Evolutionary conservation across 805 yeast species (phyloP), one percentile per base, ranked within the genome.

Genomic region (Candida montana): DNA sequence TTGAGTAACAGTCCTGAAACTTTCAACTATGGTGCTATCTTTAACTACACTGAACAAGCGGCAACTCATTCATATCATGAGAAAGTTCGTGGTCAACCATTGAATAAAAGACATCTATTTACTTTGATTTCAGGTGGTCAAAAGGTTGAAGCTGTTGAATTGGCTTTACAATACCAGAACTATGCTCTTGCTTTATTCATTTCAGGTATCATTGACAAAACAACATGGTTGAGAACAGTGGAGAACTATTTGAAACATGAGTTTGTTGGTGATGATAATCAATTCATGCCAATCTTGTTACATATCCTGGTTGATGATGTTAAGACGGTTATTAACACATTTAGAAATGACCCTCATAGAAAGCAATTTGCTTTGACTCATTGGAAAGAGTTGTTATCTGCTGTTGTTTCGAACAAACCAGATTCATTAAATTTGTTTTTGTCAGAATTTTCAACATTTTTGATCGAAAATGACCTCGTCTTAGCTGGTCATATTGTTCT

Each of bases 101-200:
- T 57, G 53, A 33, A 45, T 52, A 33, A 53, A 56, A 55, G 51
- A 50, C 52, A 20, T 42, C 33, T 65, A 65, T 36, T 83, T 75
- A 59, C 93, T 85, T 1, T 87, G 83, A 28, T 57, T 68, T 33
- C 64, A 79, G 31, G 80, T 5, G 96, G 96, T 2, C 71, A 81
- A 42, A 74, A 79, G 19, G 77, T 74, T 12, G 73, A 69, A 5
- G 96, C 96, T 0, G 61, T 89, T 36, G 67, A 72, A 19, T 64
- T 69, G 41, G 80, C 93, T 1, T 58, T 89, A 16, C 67, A 72
- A 2, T 74, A 76, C 40, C 74, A 77, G 9, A 85, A 86, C 49
- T 90, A 86, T 83, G 79, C 91, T 0, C 68, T 89, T 59, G 83
- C 96, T 0, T 62, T 91, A 41, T 58, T 88, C 24, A 65, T 90